These are phyloP conservation scores for Boletus rufocinnamomeus DNA, from an alignment of 768 basidiomycete genomes.

Conservation along the genomic window DNA sequence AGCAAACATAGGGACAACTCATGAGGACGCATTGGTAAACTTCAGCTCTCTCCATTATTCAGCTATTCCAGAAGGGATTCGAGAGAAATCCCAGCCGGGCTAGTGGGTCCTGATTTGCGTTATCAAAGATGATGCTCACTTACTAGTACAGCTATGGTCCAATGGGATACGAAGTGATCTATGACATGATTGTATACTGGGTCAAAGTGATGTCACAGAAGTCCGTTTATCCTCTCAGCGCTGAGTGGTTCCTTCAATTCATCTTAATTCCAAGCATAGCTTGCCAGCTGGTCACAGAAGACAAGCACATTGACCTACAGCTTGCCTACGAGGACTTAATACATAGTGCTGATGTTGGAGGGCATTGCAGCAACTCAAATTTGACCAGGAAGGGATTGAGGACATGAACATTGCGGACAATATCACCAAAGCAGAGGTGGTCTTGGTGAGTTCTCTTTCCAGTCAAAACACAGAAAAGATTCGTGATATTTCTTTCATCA, in stretches of 20 bases:
- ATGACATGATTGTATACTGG: not conserved
- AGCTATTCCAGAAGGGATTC: no score
- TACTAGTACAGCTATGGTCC: not conserved
- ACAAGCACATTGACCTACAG: not conserved
- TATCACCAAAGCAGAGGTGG: no score
- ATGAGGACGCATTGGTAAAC: no score
- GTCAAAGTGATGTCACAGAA: not conserved
- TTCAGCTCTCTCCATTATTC: no score
- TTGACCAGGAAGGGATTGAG: not conserved
- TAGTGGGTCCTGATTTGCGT: no score
- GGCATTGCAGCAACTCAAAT: not conserved
- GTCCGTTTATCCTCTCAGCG: not conserved
- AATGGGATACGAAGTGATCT: not conserved
- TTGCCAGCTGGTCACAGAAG: not conserved
- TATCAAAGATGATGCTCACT: no score
- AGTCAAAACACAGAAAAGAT: no score
- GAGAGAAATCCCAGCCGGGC: no score
- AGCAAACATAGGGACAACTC: no score
- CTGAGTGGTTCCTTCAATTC: not conserved
- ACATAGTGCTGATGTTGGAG: not conserved
- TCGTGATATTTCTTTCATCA: not conserved
- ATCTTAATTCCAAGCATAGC: not conserved
- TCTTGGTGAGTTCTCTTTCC: no score
- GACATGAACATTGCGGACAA: no score
- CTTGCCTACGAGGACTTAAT: not conserved